These are phyloP conservation scores for Phytophthora niederhauseri DNA, from an alignment of 352 stramenopile species.

Conservation along the genomic window DNA sequence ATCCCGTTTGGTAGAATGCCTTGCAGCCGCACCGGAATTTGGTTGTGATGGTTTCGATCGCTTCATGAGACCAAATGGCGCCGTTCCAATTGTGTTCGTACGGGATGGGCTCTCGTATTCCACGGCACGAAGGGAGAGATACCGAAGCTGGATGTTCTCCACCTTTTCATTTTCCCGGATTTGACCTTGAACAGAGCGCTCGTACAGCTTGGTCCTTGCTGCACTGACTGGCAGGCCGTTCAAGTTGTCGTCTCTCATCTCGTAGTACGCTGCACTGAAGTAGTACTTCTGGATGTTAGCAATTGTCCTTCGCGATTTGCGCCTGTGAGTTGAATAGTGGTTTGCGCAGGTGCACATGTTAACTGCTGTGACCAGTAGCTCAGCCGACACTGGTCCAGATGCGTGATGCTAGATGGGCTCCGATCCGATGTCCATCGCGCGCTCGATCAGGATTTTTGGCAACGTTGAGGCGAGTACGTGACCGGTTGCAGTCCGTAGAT, in stretches of 20 bases:
- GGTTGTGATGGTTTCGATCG: slow-evolving; percentile 5
- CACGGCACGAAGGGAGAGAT: slow-evolving; percentile 12
- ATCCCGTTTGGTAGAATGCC: slow-evolving; percentile 14
- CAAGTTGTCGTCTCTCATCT: too few relatives aligned
- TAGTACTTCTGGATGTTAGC: too few relatives aligned
- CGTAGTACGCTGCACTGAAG: too few relatives aligned
- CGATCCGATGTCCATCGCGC: slow-evolving; percentile 3
- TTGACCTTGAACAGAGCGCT: neutral
- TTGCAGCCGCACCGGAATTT: slow-evolving; percentile 21
- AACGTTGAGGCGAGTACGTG: slow-evolving; percentile 6
- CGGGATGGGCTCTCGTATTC: slow-evolving; percentile 2
- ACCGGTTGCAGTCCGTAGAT: slow-evolving; percentile 1
- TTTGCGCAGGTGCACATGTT: neutral
- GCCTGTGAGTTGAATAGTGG: neutral
- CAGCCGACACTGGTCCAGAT: neutral
- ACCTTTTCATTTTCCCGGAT: slow-evolving; percentile 2
- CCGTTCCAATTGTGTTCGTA: slow-evolving; percentile 2
- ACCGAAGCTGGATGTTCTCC: slow-evolving; percentile 15
- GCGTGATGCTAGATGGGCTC: neutral
- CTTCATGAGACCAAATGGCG: slow-evolving; percentile 3
- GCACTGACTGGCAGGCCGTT: too few relatives aligned
- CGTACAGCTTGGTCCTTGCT: neutral
- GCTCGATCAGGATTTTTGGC: slow-evolving; percentile 6
- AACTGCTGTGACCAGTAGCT: neutral
- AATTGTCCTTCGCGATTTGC: neutral